Percentiles rank a stretch among this genome's conserved stretches.
phyloP scores from a whole-genome alignment of 1,284 basidiomycete genomes.

The Tremellales sp. region DNA sequence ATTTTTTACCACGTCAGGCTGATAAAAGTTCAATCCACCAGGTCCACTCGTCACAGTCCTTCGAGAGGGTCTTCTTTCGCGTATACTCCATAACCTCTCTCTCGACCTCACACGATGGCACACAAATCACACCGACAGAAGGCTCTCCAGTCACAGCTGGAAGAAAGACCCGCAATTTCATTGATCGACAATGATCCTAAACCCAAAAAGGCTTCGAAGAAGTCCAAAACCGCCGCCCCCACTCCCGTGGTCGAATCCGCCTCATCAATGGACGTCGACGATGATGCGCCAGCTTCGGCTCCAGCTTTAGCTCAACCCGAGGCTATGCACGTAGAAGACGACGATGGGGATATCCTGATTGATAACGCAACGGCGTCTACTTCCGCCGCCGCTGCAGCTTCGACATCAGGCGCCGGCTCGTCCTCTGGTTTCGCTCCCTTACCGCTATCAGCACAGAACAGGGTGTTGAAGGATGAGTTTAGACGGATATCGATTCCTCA shows the following conservation, averaged over 20 bases:
- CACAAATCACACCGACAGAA: conserved; percentile 50
- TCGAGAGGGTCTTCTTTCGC: not conserved
- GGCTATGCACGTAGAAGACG: conserved; percentile 21
- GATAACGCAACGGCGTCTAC: conserved; percentile 9
- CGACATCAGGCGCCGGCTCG: conserved; percentile 8
- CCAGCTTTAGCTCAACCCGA: conserved; percentile 18
- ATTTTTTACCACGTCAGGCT: not conserved
- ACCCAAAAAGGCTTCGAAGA: conserved; percentile 14
- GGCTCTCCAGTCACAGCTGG: conserved; percentile 46
- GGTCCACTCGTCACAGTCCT: not conserved
- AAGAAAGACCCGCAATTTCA: conserved; percentile 42
- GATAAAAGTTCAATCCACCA: conserved; percentile 4
- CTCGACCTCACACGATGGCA: conserved; percentile 28
- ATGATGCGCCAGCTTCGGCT: not conserved
- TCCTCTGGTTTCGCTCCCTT: conserved; percentile 46
- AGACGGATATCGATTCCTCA: conserved; percentile 85
- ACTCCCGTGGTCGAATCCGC: not conserved
- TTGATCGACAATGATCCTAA: conserved; percentile 27
- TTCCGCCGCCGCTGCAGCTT: conserved; percentile 6
- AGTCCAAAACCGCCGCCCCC: not conserved
- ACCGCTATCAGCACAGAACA: conserved; percentile 22
- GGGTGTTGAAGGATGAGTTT: conserved; percentile 64
- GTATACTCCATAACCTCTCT: not conserved
- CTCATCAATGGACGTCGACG: conserved; percentile 19
- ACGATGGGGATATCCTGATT: conserved; percentile 30